Percentiles rank a stretch among this genome's conserved stretches.
Conservation (phyloP, 495 filamentous ascomycete species). For the Podospora comata region DNA sequence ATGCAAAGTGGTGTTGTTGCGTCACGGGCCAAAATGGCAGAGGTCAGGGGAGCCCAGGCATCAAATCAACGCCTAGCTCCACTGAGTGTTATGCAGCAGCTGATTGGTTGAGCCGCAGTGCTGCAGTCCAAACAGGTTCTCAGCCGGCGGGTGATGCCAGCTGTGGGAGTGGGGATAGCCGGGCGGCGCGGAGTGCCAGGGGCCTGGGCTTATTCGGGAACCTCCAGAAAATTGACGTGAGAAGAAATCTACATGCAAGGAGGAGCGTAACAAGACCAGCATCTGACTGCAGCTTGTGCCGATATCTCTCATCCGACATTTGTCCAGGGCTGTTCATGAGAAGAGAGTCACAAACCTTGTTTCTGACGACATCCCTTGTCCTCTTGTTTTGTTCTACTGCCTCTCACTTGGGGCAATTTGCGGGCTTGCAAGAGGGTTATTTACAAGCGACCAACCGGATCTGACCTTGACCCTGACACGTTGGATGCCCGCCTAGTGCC, state of each 20-base stretch:
- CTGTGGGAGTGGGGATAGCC: conserved; percentile 25
- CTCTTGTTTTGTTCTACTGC: neutral
- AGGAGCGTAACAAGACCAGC: conserved; percentile 3
- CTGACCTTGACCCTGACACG: conserved; percentile 35
- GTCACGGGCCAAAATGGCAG: conserved; percentile 17
- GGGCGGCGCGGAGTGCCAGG: conserved; percentile 13
- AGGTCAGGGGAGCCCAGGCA: neutral
- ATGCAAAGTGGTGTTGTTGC: conserved; percentile 11
- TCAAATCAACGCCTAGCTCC: neutral
- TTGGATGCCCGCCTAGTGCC: conserved; percentile 32
- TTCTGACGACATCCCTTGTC: neutral
- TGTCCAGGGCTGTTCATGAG: neutral
- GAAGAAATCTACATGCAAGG: conserved; percentile 36
- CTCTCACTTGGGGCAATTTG: neutral
- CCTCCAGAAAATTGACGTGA: conserved; percentile 36
- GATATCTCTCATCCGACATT: conserved; percentile 20
- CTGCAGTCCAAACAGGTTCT: conserved; percentile 9
- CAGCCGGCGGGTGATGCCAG: conserved; percentile 24
- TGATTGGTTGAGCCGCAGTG: neutral
- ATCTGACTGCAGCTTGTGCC: neutral
- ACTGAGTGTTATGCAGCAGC: neutral
- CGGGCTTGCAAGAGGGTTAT: neutral
- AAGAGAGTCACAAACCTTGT: neutral
- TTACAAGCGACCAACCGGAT: conserved; percentile 5
- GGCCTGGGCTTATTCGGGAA: conserved; percentile 35